Evolutionary conservation across 2,329 filamentous ascomycete genomes (phyloP), one percentile per base, ranked within the genome.

Genomic region (Penicillium brasilianum): DNA sequence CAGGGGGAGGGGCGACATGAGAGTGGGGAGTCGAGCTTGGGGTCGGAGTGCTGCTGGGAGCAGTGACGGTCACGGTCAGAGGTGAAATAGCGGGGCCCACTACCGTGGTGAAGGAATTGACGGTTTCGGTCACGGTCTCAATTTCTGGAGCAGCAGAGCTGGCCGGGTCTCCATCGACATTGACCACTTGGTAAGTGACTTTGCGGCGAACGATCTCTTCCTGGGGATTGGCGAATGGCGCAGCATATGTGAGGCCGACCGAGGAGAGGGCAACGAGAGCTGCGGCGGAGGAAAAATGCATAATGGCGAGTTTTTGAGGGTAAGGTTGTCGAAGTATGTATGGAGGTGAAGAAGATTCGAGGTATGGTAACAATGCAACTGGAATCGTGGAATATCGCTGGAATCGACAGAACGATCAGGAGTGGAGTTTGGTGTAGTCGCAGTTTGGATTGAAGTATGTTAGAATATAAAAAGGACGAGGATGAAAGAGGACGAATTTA

Each of bases 131-230:
- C 16, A 68, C 57, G 53, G 65, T 69, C n/a, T 69, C 59, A 13
- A 65, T 52, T 43, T 65, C 62, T 2, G 67, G 67, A 20, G 66
- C 55, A 25, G 62, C 36, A 34, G 66, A 63, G 50, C 57, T 65
- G 16, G 53, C 65, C 1, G 58, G 49, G 0, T 64, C 60, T 20
- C 71, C 73, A 25, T 69, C 74, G 20, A 75, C 74, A 61, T 76
- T 75, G 61, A 76, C 74, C 22, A 77, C 66, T 1, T 68, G 62
- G 55, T 76, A 77, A 2, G 61, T 55, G 30, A 61, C 55, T 39
- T 68, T 62, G 57, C 73, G 68, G 58, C 71, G 72, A 55, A 64
- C 59, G 25, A 72, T 46, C 36, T 69, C 69, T 18, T 69, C 62
- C 16, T 65, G 66, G 8, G 59, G 55, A 34, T 62, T 64, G 58